These are phyloP conservation scores for Rhodofomes roseus DNA, from an alignment of 1,284 basidiomycete species.

Conservation along the genomic window DNA sequence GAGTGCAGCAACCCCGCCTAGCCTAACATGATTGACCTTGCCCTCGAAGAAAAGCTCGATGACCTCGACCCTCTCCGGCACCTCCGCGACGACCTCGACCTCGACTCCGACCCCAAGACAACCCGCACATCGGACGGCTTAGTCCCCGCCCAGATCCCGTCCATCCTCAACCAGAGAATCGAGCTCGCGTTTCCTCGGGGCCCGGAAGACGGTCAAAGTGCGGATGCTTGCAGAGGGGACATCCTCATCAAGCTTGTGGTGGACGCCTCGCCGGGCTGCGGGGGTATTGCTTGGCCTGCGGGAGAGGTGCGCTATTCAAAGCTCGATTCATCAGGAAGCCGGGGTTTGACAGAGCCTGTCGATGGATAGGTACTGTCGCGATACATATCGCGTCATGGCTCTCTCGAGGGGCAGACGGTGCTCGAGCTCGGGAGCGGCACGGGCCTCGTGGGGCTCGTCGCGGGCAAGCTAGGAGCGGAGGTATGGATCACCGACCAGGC, in stretches of 20 bases:
- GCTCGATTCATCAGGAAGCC: conserved; percentile 80
- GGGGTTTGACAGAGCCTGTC: conserved; percentile 52
- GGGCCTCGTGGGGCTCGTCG: conserved; percentile 85
- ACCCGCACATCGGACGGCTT: too few relatives aligned
- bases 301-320: conserved; percentile 88
- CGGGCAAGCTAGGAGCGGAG: conserved; percentile 60
- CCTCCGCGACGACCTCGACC: conserved; percentile 43
- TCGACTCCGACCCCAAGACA: conserved; percentile 32
- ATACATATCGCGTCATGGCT: conserved; percentile 63
- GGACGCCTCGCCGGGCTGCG: conserved; percentile 84
- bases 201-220: conserved; percentile 5
- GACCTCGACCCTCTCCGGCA: conserved; percentile 60
- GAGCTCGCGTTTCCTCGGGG: conserved; percentile 43
- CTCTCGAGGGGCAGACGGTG: conserved; percentile 53
- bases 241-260: conserved; percentile 47
- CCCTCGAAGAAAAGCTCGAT: conserved; percentile 55
- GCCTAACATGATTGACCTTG: conserved; percentile 26
- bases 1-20: too few relatives aligned
- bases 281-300: conserved; percentile 90
- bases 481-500: conserved; percentile 88
- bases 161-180: conserved; percentile 45
- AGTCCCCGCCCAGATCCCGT: conserved; percentile 56
- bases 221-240: not conserved
- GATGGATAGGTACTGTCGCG: conserved; percentile 63
- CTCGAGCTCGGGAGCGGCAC: conserved; percentile 90